Evolutionary conservation across 345 rosid genomes (phyloP).

Genomic region (Camelina neglecta): DNA sequence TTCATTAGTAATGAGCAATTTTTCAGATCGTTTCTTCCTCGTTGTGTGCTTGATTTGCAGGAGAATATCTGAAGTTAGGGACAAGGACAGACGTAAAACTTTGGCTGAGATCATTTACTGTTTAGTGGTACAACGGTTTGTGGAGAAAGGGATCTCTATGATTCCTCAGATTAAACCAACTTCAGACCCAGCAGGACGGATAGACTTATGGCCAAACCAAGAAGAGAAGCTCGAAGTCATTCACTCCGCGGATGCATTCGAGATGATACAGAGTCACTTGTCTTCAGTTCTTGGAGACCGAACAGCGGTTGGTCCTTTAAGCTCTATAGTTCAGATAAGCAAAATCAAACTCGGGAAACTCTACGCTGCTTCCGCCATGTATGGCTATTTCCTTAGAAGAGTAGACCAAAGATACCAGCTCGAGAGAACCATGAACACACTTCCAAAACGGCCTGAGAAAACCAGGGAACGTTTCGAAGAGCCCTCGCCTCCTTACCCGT

Average conservation of each 20-base stretch:
- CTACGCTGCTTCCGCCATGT: constrained; percentile 93
- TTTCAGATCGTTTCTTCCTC: background rate
- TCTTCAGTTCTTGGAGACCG: constrained; percentile 80
- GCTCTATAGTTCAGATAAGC: constrained; percentile 70
- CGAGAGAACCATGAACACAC: constrained; percentile 82
- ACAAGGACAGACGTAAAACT: constrained; percentile 67
- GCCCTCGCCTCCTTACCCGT: constrained; percentile 51
- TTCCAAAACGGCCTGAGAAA: constrained; percentile 63
- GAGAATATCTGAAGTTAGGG: constrained; percentile 89
- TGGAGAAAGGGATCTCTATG: constrained; percentile 71
- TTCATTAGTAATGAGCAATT: background rate
- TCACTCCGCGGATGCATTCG: constrained; percentile 92
- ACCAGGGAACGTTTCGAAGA: constrained; percentile 50
- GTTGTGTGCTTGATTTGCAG: constrained; percentile 43
- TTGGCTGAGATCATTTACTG: constrained; percentile 88
- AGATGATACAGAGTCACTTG: constrained; percentile 90
- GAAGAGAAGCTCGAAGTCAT: constrained; percentile 80
- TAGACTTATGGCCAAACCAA: constrained; percentile 96
- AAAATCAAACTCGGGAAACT: constrained; percentile 90
- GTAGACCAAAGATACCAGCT: constrained; percentile 90
- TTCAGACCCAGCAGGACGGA: constrained; percentile 76
- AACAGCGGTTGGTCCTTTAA: constrained; percentile 68
- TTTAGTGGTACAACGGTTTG: constrained; percentile 73
- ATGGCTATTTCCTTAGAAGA: constrained; percentile 88
- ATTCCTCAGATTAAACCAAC: constrained; percentile 69